A percentile compares a stretch with the other conserved stretches of the same genome.
These are phyloP conservation scores for Anthracocystis setariae DNA, from an alignment of 1,284 basidiomycete species.

Conservation along the genomic window DNA sequence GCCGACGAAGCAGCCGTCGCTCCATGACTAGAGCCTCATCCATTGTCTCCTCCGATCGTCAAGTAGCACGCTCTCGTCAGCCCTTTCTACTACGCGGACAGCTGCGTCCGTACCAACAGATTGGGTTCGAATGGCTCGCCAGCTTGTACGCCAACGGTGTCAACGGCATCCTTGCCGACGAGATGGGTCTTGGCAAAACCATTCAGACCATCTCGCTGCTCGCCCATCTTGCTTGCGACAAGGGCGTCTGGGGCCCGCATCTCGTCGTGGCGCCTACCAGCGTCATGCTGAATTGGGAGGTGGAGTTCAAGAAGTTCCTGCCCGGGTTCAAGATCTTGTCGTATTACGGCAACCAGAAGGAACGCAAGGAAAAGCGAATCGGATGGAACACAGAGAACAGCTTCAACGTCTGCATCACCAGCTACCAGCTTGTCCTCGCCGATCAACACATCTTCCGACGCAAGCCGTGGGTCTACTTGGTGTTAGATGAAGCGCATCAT, in stretches of 20 bases:
- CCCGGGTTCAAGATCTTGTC: constrained; percentile 91
- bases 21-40: constrained; percentile 49
- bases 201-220: constrained; percentile 94
- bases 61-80: constrained; percentile 69
- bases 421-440: constrained; percentile 87
- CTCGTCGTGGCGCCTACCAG: constrained; percentile 94
- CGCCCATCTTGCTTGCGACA: constrained; percentile 91
- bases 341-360: constrained; percentile 90
- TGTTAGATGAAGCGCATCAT: constrained; percentile 96
- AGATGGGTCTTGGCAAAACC: constrained; percentile 80
- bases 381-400: constrained; percentile 93
- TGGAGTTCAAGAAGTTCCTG: constrained; percentile 98
- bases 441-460: constrained; percentile 95
- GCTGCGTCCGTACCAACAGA: constrained; percentile 91
- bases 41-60: constrained; percentile 68
- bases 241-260: constrained; percentile 96
- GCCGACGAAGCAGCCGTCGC: constrained; percentile 31
- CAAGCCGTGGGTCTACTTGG: constrained; percentile 95
- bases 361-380: constrained; percentile 88
- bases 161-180: constrained; percentile 86
- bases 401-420: constrained; percentile 96
- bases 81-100: constrained; percentile 86
- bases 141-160: constrained; percentile 85
- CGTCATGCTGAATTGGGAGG: constrained; percentile 96
- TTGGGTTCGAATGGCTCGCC: constrained; percentile 93